A percentile compares a stretch with the other conserved stretches of the same genome.
These are phyloP conservation scores for Phytopythium vexans DNA, from an alignment of 352 stramenopile species.

Conservation along the genomic window DNA sequence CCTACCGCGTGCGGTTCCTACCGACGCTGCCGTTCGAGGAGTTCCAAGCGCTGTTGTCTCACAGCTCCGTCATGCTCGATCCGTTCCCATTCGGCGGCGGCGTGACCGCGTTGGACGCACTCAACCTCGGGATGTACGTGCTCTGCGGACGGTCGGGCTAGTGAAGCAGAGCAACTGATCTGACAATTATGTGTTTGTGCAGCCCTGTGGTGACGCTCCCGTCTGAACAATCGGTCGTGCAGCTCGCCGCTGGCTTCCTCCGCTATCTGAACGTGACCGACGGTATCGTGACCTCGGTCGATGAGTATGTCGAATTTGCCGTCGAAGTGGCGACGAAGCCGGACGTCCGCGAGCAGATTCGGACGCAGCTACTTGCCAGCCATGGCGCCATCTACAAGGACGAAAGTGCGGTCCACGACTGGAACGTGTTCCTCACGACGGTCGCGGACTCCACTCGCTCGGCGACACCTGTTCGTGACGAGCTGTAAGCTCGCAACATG, in stretches of 20 bases:
- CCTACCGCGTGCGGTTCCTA: constrained; percentile 52
- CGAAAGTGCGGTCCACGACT: constrained; percentile 24
- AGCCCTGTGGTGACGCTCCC: constrained; percentile 62
- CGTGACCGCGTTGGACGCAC: constrained; percentile 79
- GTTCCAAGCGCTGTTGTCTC: constrained; percentile 51
- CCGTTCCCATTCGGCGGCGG: constrained; percentile 83
- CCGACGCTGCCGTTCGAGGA: constrained; percentile 48
- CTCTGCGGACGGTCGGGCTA: not conserved
- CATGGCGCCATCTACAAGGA: constrained; percentile 26
- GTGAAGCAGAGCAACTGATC: not conserved
- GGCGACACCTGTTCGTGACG: too few species aligned
- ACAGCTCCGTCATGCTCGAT: constrained; percentile 73
- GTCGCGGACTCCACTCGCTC: constrained; percentile 1
- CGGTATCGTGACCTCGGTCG: constrained; percentile 32
- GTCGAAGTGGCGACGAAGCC: constrained; percentile 30
- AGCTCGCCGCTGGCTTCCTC: constrained; percentile 59
- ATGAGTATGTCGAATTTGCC: constrained; percentile 36
- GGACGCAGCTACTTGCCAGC: constrained; percentile 11
- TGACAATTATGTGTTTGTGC: constrained; percentile 1
- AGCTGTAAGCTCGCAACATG: too few species aligned
- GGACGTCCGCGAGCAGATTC: constrained; percentile 10
- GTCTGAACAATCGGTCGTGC: constrained; percentile 42
- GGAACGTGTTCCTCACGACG: constrained; percentile 28
- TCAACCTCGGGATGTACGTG: constrained; percentile 69
- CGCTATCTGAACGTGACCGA: constrained; percentile 48